A percentile compares a stretch with the other conserved stretches of the same genome.
Evolutionary conservation across 805 yeast species (phyloP).

Genomic region (Nakazawaea ernobii): DNA sequence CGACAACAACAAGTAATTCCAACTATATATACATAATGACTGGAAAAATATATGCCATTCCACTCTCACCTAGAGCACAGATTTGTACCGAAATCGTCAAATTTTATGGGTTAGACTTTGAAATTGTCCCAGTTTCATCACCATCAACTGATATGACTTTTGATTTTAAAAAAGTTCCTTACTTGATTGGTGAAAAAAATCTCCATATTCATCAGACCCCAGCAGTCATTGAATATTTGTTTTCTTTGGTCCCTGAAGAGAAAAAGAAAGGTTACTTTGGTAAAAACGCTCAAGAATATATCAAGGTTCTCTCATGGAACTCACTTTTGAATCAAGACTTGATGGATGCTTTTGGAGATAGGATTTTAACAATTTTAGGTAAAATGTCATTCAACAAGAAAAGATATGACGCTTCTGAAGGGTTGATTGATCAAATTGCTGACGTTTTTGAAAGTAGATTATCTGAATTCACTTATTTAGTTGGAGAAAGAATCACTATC

Average conservation of each 20-base stretch:
- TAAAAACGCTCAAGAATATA: constrained; percentile 48
- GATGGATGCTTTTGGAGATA: constrained; percentile 32
- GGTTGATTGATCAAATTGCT: constrained; percentile 27
- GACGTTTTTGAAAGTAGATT: constrained; percentile 38
- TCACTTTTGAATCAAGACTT: constrained; percentile 62
- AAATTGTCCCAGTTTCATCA: neutral
- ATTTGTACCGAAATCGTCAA: neutral
- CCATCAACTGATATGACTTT: constrained; percentile 23
- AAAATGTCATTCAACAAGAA: constrained; percentile 52
- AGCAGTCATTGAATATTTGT: constrained; percentile 52
- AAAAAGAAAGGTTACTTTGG: constrained; percentile 49
- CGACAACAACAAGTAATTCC: constrained; percentile 9
- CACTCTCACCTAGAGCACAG: neutral
- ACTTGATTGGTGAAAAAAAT: constrained; percentile 65
- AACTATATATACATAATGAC: too few relatives aligned
- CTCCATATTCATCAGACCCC: constrained; percentile 63
- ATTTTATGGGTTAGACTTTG: neutral
- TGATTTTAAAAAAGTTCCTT: constrained; percentile 63
- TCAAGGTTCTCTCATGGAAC: constrained; percentile 58
- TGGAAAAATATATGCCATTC: neutral
- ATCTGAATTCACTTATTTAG: constrained; percentile 37
- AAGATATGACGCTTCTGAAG: constrained; percentile 16
- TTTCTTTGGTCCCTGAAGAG: constrained; percentile 27
- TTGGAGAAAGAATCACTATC: constrained; percentile 44
- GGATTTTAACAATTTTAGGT: constrained; percentile 54